These are phyloP conservation scores for Eimeria falciformis DNA, from an alignment of 169 alveolate species.

Conservation along the genomic window DNA sequence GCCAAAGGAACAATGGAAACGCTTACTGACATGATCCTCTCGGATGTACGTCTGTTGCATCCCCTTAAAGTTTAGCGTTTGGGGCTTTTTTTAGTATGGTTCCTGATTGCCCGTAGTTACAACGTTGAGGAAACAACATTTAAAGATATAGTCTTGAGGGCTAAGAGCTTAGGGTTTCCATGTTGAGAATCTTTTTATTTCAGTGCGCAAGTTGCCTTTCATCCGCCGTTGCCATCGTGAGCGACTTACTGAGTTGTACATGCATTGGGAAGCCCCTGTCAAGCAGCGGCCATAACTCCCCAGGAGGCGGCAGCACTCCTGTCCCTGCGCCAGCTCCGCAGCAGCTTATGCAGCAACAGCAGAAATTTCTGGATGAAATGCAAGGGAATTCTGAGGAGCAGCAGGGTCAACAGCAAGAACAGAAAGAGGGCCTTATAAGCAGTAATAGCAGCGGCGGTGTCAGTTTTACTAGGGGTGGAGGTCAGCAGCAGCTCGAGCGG, in stretches of 20 bases:
- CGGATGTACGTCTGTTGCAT: not conserved
- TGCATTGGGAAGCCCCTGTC: constrained; percentile 21
- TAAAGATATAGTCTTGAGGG: too few relatives aligned
- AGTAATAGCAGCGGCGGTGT: not conserved
- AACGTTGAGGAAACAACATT: too few relatives aligned
- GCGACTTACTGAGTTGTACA: constrained; percentile 28
- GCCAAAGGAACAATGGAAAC: not conserved
- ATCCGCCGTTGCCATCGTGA: constrained; percentile 34
- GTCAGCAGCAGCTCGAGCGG: not conserved
- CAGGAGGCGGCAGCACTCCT: not conserved
- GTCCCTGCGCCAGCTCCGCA: not conserved
- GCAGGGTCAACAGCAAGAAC: not conserved
- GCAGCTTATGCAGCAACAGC: not conserved
- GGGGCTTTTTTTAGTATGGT: too few relatives aligned
- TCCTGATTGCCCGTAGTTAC: too few relatives aligned
- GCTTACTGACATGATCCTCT: not conserved
- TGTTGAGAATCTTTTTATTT: not conserved
- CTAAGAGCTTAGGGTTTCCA: not conserved
- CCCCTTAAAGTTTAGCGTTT: too few relatives aligned
- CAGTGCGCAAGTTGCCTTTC: constrained; percentile 47
- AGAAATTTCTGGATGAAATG: not conserved
- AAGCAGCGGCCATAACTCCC: not conserved
- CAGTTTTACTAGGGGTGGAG: not conserved
- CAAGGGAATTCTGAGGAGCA: not conserved
- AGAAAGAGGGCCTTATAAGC: not conserved